Evolutionary conservation across 768 basidiomycete species (phyloP).

Genomic region (Terana coerulea): DNA sequence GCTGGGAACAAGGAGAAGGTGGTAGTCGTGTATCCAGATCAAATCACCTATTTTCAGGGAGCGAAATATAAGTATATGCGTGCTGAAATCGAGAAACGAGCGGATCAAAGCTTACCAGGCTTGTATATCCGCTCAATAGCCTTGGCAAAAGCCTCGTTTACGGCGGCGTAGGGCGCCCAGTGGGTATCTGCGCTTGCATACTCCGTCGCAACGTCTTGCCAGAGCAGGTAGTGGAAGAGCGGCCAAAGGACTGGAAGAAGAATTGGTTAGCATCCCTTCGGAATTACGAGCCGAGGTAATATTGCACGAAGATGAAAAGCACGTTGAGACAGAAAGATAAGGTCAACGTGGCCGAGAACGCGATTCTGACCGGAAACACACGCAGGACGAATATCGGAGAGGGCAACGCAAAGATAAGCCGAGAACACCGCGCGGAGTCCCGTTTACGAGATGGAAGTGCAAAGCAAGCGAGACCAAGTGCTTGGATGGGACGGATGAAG

Average conservation of each 20-base stretch:
- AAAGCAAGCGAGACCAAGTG: neutral
- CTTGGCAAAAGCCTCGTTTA: constrained; percentile 81
- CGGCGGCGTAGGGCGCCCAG: constrained; percentile 77
- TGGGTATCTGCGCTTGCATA: constrained; percentile 81
- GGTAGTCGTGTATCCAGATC: constrained; percentile 95
- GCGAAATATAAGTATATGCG: neutral
- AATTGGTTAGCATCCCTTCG: constrained; percentile 3
- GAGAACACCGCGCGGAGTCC: neutral
- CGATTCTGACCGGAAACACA: neutral
- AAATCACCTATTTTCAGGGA: constrained; percentile 69
- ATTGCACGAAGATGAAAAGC: neutral
- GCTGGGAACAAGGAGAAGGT: constrained; percentile 86
- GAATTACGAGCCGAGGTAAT: no score
- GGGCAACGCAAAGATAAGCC: neutral
- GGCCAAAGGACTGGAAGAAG: constrained; percentile 81
- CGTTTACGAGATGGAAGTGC: neutral
- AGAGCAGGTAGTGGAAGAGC: constrained; percentile 95
- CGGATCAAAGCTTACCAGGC: constrained; percentile 17
- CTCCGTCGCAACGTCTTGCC: constrained; percentile 93
- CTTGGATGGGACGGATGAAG: neutral
- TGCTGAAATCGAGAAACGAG: neutral
- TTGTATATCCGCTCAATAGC: constrained; percentile 71
- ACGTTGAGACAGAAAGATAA: neutral
- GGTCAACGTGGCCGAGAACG: neutral
- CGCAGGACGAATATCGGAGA: neutral